phyloP scores from a whole-genome alignment of 305 asterid species.

The Solanum aculeatissimum region DNA sequence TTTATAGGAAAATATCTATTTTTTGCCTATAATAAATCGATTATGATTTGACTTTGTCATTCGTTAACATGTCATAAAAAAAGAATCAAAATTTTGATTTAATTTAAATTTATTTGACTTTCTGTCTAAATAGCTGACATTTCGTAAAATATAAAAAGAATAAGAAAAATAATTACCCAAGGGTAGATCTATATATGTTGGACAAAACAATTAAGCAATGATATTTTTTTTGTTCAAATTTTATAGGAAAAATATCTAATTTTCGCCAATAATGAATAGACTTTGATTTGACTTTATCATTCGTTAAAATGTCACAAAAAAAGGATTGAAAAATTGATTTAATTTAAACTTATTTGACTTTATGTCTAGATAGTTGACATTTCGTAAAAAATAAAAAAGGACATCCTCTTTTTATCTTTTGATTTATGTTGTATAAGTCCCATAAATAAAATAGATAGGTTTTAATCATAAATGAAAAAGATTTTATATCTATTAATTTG shows the following conservation, averaged over 20 bases:
- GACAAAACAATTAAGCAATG: background rate
- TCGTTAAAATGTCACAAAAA: background rate
- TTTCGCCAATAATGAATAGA: background rate
- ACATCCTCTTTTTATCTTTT: background rate
- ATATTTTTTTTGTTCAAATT: background rate
- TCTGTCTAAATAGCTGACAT: no score
- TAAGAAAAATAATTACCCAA: background rate
- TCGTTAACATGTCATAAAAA: no score
- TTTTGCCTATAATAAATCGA: no score
- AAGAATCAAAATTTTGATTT: no score
- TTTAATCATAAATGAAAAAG: background rate
- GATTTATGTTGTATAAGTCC: background rate
- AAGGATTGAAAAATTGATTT: no score
- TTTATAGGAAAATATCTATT: no score
- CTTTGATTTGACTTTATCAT: background rate
- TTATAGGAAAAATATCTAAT: background rate
- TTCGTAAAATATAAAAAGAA: no score
- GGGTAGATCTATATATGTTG: background rate
- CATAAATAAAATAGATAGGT: background rate
- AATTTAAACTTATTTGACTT: background rate
- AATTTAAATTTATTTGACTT: no score
- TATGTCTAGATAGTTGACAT: background rate
- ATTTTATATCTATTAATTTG: background rate
- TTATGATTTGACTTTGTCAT: no score
- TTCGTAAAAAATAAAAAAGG: background rate